Conservation (phyloP, 192 early-diverging fungal genomes). For the Backusella westeae region DNA sequence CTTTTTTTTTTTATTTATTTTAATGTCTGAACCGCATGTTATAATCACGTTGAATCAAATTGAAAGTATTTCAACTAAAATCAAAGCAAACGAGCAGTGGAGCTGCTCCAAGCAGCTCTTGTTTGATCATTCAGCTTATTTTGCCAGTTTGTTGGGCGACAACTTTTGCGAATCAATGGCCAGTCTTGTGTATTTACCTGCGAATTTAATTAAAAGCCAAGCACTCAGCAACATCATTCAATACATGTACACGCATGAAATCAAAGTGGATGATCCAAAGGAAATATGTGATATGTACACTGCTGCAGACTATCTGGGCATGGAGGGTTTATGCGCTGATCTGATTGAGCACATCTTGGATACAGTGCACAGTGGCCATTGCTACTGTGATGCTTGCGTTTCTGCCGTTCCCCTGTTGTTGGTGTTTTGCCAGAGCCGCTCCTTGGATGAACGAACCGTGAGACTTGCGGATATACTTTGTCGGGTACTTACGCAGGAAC, state of each 20-base stretch:
- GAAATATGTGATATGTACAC: slow-evolving; percentile 17
- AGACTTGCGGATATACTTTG: not conserved
- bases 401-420: slow-evolving; percentile 1
- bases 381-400: slow-evolving; percentile 12
- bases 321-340: slow-evolving; percentile 12
- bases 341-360: not conserved
- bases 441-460: slow-evolving; percentile 1
- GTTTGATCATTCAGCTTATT: slow-evolving; percentile 25
- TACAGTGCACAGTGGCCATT: slow-evolving; percentile 12
- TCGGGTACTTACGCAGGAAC: slow-evolving; percentile 12
- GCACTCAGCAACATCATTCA: slow-evolving; percentile 13
- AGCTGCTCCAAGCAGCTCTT: slow-evolving; percentile 8
- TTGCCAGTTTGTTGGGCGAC: slow-evolving; percentile 25
- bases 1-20: not conserved
- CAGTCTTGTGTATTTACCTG: slow-evolving; percentile 9
- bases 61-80: not conserved
- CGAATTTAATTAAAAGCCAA: not conserved
- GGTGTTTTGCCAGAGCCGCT: not conserved
- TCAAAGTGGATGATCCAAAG: not conserved
- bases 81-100: not conserved
- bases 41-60: not conserved
- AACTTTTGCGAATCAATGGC: slow-evolving; percentile 23
- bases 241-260: slow-evolving; percentile 25
- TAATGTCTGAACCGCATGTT: not conserved
- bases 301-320: slow-evolving; percentile 33